Evolutionary conservation across 768 basidiomycete genomes (phyloP), one percentile per base, ranked within the genome.

Genomic region (Coprinopsis strossmayeri): DNA sequence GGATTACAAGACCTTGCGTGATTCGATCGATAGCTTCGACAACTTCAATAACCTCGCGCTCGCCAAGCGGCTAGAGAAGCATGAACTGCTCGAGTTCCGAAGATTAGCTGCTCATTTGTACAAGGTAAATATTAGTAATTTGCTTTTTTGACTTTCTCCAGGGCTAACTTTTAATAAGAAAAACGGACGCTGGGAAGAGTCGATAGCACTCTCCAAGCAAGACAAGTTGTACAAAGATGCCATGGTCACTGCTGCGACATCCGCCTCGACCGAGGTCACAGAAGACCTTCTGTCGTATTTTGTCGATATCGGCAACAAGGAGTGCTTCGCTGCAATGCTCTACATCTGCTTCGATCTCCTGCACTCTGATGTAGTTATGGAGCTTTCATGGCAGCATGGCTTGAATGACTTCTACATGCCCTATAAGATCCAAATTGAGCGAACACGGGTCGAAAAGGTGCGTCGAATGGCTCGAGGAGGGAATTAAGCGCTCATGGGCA

Each of bases 371-470:
- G 67, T 94, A 48, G 91, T 96, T 23, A 88, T 93, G 67, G 95
- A 96, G 64, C 71, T 96, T 28, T 92, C 92, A 53, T 98, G 96
- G 96, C 87, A 91, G 62, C 84, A 96, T 57, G 95, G 86, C 18
- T 76, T 99, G 39, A 91, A 91, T 60, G 96, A 99, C 67, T 98
- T 95, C 71, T 90, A 89, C 62, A 96, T 95, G 90, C 96, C 96
- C 1, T 98, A 90, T 66, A 84, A 82, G 63, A 84, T 96, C 41
- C 95, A 98, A 65, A 78, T 82, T 26, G 85, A 90, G 59, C 81
- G 93, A 48, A 78, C 84, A 30, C 71, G 84, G 61, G 77, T 87
- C 15, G 87, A 87, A 49, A 88, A 81, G 76, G 86, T 85, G 48
- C 10, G 67, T 51, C 5, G 15, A 27, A 32, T n/a, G 30, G 30